Percentiles rank a stretch among this genome's conserved stretches.
These are phyloP conservation scores for Coniochaeta sp. DNA, from an alignment of 2,329 filamentous ascomycete species.

Conservation along the genomic window DNA sequence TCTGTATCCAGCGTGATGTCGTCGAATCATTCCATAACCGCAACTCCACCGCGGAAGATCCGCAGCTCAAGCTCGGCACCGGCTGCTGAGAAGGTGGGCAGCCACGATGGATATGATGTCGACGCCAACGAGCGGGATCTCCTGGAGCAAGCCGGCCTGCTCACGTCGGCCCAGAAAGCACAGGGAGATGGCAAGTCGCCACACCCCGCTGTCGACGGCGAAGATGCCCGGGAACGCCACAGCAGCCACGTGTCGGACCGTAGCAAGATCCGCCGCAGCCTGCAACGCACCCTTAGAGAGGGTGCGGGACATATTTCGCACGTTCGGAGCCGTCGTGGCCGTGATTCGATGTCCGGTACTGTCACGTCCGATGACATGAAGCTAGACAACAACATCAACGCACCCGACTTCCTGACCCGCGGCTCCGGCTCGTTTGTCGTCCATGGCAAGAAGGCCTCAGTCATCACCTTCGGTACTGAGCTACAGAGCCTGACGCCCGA, in stretches of 20 bases:
- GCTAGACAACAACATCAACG: constrained; percentile 26
- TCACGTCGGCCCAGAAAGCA: constrained; percentile 37
- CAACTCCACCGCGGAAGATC: constrained; percentile 24
- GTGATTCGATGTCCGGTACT: constrained; percentile 60
- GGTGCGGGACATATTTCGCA: constrained; percentile 59
- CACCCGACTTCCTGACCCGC: constrained; percentile 64
- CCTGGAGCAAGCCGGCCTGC: constrained; percentile 59
- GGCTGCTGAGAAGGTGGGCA: constrained; percentile 16
- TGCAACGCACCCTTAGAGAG: constrained; percentile 86
- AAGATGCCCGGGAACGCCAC: constrained; percentile 23
- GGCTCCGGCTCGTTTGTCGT: constrained; percentile 88
- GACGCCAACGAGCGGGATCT: constrained; percentile 64
- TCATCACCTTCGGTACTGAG: constrained; percentile 93
- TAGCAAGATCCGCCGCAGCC: constrained; percentile 71
- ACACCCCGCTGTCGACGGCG: constrained; percentile 30
- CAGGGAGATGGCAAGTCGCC: constrained; percentile 34
- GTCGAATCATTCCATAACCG: constrained; percentile 24
- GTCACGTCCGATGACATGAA: constrained; percentile 37
- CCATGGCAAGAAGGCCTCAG: constrained; percentile 95
- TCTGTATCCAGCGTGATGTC: constrained; percentile 36
- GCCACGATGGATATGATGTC: constrained; percentile 35
- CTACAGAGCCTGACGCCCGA: constrained; percentile 72
- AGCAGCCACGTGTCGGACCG: constrained; percentile 36
- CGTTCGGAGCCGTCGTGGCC: constrained; percentile 69
- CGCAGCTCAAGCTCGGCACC: constrained; percentile 21